These are phyloP conservation scores for Sarocladiaceae sp. DNA, from an alignment of 2,329 filamentous ascomycete species.

Conservation along the genomic window DNA sequence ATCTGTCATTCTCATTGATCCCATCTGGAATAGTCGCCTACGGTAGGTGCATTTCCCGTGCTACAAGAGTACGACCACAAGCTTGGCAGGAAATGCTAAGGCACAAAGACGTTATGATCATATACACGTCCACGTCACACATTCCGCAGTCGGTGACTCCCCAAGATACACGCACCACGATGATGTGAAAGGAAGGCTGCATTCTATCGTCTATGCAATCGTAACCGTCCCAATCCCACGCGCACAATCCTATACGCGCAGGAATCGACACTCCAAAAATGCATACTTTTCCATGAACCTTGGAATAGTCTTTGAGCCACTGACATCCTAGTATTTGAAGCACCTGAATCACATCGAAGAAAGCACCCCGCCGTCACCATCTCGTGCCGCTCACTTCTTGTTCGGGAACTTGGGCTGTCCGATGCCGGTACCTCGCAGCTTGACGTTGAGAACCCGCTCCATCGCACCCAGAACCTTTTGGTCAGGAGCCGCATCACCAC, in stretches of 20 bases:
- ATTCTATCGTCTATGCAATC: conserved; percentile 10
- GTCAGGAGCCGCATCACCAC: conserved; percentile 69
- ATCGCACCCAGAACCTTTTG: conserved; percentile 74
- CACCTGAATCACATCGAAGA: neutral
- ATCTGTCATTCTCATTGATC: no score
- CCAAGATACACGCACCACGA: neutral
- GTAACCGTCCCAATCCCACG: neutral
- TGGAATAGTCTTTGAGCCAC: no score
- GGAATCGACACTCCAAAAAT: conserved; percentile 6
- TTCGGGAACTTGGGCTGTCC: conserved; percentile 77
- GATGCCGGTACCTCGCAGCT: conserved; percentile 80
- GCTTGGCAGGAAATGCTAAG: no score
- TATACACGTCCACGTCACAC: no score
- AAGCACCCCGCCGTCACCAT: neutral
- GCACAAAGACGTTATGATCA: no score
- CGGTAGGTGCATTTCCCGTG: no score
- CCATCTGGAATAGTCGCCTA: no score
- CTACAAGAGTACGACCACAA: no score
- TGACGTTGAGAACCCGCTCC: conserved; percentile 81
- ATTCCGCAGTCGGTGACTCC: no score
- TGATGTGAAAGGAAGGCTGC: conserved; percentile 6
- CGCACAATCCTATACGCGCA: conserved; percentile 7
- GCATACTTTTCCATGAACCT: no score
- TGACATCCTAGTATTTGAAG: conserved; percentile 6
- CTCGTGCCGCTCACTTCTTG: conserved; percentile 41